Conservation (phyloP, 208 protist genomes). For the Trypanosoma vivax region DNA sequence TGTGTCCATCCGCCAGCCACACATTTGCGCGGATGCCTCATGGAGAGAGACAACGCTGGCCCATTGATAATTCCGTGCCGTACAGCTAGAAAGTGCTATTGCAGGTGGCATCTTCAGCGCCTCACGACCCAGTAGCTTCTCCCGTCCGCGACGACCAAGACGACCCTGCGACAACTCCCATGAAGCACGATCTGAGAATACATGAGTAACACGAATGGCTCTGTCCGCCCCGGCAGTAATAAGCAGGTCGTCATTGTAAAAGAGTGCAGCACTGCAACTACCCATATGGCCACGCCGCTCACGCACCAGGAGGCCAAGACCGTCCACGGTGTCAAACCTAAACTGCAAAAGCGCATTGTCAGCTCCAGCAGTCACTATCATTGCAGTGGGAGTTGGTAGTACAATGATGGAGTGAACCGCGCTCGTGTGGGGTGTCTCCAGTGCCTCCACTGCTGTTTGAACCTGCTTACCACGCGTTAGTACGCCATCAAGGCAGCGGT, state of each 20-base stretch:
- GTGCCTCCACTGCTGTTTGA: slow-evolving; percentile 45
- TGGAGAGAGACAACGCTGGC: slow-evolving; percentile 75
- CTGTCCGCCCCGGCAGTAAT: slow-evolving; percentile 73
- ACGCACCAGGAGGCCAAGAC: slow-evolving; percentile 63
- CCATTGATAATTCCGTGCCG: slow-evolving; percentile 85
- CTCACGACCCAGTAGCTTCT: slow-evolving; percentile 45
- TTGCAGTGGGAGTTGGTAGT: slow-evolving; percentile 28
- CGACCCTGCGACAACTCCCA: slow-evolving; percentile 88
- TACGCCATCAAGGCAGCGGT: slow-evolving; percentile 73
- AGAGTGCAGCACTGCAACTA: slow-evolving; percentile 63
- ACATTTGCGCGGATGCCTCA: slow-evolving; percentile 52
- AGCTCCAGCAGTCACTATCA: slow-evolving; percentile 75
- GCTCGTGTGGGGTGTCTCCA: slow-evolving; percentile 67
- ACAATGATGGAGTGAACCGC: slow-evolving; percentile 70
- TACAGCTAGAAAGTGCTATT: slow-evolving; percentile 45
- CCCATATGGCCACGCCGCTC: slow-evolving; percentile 85
- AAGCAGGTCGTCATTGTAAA: slow-evolving; percentile 84
- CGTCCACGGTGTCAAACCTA: slow-evolving; percentile 87
- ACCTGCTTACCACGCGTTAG: slow-evolving; percentile 78
- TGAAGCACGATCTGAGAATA: slow-evolving; percentile 84
- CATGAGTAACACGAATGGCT: slow-evolving; percentile 78
- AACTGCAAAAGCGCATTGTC: slow-evolving; percentile 88
- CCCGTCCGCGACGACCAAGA: slow-evolving; percentile 63
- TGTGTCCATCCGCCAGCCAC: slow-evolving; percentile 83
- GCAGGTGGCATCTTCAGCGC: slow-evolving; percentile 71